Percentiles rank a stretch among this genome's conserved stretches.
phyloP scores from a whole-genome alignment of 192 early-diverging fungal species.

The Jimgerdemannia lactiflua region DNA sequence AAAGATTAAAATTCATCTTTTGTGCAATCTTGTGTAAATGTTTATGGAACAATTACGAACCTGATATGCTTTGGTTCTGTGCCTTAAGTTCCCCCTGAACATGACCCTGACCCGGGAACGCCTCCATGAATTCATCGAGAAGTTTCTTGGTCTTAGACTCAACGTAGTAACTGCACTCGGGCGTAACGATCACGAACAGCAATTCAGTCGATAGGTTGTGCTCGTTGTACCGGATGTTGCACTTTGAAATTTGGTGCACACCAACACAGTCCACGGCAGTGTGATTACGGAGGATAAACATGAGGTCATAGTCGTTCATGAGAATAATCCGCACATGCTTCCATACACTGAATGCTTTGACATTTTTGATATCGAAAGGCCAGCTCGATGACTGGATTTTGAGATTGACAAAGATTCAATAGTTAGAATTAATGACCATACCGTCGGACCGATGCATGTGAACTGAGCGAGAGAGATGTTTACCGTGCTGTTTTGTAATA shows the following conservation, averaged over 20 bases:
- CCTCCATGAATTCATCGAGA: not conserved
- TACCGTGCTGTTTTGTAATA: not conserved
- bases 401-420: not conserved
- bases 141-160: not conserved
- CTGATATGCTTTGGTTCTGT: not conserved
- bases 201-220: not conserved
- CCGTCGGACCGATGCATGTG: too few relatives aligned
- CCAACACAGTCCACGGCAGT: not conserved
- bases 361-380: not conserved
- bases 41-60: not conserved
- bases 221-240: not conserved
- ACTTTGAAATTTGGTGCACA: not conserved
- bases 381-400: not conserved
- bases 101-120: not conserved
- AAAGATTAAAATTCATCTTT: not conserved
- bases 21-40: not conserved
- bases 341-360: not conserved
- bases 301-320: not conserved
- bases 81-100: not conserved
- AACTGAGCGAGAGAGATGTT: not conserved
- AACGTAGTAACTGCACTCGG: not conserved
- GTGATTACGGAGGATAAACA: not conserved
- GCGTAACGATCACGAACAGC: not conserved
- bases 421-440: not conserved
- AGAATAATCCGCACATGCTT: not conserved